phyloP scores from a whole-genome alignment of 2,329 filamentous ascomycete genomes.

The Ascochyta lentis region DNA sequence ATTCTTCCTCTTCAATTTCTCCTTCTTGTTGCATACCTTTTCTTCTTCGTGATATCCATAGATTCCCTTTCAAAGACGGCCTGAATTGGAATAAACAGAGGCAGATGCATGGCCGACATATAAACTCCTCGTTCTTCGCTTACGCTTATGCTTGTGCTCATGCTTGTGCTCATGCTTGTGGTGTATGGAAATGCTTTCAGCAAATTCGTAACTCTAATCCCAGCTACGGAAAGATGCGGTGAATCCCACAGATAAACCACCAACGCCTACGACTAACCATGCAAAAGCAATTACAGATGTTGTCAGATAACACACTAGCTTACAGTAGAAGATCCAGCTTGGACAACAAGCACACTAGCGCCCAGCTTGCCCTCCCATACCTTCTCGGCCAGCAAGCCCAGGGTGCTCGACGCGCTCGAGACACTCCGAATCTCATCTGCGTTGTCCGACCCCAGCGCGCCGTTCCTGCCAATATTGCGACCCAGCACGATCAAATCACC shows the following conservation, averaged over 20 bases:
- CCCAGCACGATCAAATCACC: constrained; percentile 76
- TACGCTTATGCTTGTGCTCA: background rate
- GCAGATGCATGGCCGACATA: background rate
- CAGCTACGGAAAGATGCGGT: background rate
- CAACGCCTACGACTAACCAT: too few relatives aligned
- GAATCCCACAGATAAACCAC: too few relatives aligned
- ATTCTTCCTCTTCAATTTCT: background rate
- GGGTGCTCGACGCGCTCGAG: constrained; percentile 50
- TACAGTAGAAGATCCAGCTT: constrained; percentile 55
- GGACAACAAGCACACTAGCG: constrained; percentile 73
- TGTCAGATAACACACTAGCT: background rate
- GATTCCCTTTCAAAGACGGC: constrained; percentile 24
- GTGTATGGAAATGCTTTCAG: background rate
- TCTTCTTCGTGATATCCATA: constrained; percentile 38
- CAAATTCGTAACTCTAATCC: background rate
- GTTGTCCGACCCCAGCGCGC: constrained; percentile 48
- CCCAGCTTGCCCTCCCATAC: constrained; percentile 66
- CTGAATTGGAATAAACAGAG: constrained; percentile 6
- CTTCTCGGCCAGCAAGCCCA: constrained; percentile 67
- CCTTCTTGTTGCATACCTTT: constrained; percentile 19
- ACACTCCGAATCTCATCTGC: constrained; percentile 47
- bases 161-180: background rate
- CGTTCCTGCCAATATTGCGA: constrained; percentile 49
- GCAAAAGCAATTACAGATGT: too few relatives aligned
- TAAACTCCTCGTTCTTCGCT: background rate